Conservation (phyloP, 2,329 filamentous ascomycete genomes). For the Fusarium palustre region DNA sequence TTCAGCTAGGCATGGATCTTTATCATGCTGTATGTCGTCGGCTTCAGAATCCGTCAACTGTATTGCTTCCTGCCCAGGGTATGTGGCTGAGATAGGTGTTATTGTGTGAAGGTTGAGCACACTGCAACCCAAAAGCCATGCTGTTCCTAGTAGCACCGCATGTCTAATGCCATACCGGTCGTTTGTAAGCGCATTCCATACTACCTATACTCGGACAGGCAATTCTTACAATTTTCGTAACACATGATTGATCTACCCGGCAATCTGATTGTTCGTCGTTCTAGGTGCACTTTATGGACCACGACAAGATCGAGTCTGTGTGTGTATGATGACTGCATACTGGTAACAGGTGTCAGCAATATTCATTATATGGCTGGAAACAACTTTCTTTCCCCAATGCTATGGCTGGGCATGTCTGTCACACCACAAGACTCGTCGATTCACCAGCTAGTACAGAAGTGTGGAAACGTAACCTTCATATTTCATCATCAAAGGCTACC, state of each 20-base stretch:
- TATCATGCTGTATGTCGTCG: not conserved
- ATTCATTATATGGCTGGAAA: not conserved
- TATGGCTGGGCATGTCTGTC: not conserved
- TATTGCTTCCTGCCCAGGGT: not conserved
- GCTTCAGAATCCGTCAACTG: not conserved
- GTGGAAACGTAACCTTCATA: not conserved
- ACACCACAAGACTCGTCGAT: not conserved
- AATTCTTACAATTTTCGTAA: not conserved
- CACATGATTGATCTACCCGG: not conserved
- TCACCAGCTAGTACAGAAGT: not conserved
- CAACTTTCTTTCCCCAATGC: not conserved
- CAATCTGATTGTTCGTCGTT: not conserved
- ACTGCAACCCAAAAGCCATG: not conserved
- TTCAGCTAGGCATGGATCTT: constrained; percentile 23
- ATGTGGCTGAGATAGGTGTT: not conserved
- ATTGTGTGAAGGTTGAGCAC: not conserved
- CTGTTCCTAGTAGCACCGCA: not conserved
- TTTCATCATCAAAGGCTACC: not conserved
- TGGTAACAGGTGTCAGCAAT: not conserved
- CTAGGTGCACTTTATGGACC: not conserved
- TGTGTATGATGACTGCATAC: not conserved
- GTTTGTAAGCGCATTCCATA: not conserved
- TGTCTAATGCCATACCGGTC: not conserved
- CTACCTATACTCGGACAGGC: too few species aligned
- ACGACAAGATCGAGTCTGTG: not conserved